Conservation (phyloP, 1,284 basidiomycete genomes). For the Puccinia horiana region DNA sequence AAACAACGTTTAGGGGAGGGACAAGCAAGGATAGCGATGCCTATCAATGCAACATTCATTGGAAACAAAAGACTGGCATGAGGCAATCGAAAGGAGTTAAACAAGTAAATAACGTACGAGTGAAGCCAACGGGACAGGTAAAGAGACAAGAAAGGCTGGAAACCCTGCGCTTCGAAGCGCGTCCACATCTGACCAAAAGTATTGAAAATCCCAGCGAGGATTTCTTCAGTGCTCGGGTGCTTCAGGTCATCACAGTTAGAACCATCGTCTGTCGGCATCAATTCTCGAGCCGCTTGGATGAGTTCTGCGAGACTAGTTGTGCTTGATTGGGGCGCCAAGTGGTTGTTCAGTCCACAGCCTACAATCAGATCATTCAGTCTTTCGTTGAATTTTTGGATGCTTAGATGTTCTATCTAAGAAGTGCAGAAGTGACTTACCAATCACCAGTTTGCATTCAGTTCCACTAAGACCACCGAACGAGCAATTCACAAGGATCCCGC, state of each 20-base stretch:
- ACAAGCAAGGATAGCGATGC: background rate
- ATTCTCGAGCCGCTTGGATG: constrained; percentile 54
- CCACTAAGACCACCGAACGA: constrained; percentile 73
- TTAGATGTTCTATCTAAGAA: background rate
- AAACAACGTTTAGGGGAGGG: constrained; percentile 41
- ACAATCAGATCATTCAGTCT: constrained; percentile 62
- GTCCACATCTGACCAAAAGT: constrained; percentile 78
- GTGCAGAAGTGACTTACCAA: constrained; percentile 28
- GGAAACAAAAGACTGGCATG: background rate
- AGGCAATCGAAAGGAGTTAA: background rate
- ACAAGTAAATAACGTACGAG: constrained; percentile 66
- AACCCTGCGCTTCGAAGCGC: constrained; percentile 66
- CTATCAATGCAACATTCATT: background rate
- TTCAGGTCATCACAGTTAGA: constrained; percentile 56
- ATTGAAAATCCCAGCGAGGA: constrained; percentile 74
- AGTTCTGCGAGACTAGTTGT: constrained; percentile 64
- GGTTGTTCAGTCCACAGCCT: constrained; percentile 89
- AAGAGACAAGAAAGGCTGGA: constrained; percentile 55
- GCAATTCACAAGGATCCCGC: constrained; percentile 88
- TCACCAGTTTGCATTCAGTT: constrained; percentile 27
- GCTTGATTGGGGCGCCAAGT: constrained; percentile 78
- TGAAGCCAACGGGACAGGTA: constrained; percentile 85
- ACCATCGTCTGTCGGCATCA: constrained; percentile 65
- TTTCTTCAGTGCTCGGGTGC: constrained; percentile 70
- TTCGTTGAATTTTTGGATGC: constrained; percentile 59